These are phyloP conservation scores for Spergularia azorica DNA, from an alignment of 179 eudicot species.

Conservation along the genomic window DNA sequence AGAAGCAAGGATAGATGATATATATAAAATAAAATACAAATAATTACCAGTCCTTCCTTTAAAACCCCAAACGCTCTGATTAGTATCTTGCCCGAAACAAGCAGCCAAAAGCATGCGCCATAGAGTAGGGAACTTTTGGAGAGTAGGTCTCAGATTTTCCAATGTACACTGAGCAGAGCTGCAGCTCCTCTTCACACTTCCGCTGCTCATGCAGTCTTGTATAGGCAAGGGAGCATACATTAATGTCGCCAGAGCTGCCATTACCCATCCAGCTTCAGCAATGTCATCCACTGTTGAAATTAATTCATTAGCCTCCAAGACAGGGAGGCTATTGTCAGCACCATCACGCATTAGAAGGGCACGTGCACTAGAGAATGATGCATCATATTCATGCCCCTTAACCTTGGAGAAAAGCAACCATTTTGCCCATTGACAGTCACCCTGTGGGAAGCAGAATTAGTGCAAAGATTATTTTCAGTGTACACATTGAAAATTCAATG, in stretches of 20 bases:
- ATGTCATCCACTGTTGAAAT: conserved; percentile 90
- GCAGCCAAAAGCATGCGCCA: conserved; percentile 83
- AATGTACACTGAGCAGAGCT: conserved; percentile 89
- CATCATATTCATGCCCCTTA: conserved; percentile 91
- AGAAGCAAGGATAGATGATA: conserved; percentile 25
- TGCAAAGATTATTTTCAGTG: conserved; percentile 3
- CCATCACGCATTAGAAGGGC: conserved; percentile 60
- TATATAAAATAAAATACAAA: background rate
- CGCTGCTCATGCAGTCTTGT: conserved; percentile 84
- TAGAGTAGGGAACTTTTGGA: conserved; percentile 82
- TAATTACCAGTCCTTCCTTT: conserved; percentile 56
- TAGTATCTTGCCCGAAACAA: conserved; percentile 78
- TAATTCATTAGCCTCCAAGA: conserved; percentile 61
- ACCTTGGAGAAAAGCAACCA: conserved; percentile 84
- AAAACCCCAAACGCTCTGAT: conserved; percentile 48
- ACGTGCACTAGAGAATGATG: conserved; percentile 93
- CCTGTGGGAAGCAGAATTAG: conserved; percentile 49
- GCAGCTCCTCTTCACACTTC: conserved; percentile 75
- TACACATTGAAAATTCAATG: background rate
- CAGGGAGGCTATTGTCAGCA: conserved; percentile 46
- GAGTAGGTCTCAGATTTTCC: conserved; percentile 92
- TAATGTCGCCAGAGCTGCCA: conserved; percentile 91
- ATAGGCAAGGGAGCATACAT: conserved; percentile 91
- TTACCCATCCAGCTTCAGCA: conserved; percentile 92
- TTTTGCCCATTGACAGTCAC: conserved; percentile 89